Evolutionary conservation across 177 flowering plant species (phyloP).

Genomic region (Vitis hybrid): DNA sequence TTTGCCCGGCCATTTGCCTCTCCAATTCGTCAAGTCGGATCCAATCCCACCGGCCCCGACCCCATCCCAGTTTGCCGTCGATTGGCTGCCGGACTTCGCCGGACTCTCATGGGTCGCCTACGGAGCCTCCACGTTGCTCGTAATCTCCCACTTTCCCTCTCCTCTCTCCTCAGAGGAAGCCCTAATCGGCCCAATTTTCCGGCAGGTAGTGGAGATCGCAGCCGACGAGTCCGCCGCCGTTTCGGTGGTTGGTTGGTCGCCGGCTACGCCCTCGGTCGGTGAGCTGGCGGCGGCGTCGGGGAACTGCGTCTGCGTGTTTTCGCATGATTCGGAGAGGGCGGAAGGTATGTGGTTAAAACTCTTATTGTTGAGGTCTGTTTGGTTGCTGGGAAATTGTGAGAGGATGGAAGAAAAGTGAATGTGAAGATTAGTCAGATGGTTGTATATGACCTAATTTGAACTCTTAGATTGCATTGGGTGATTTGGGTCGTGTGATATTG

Average conservation of each 20-base stretch:
- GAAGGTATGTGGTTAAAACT: conserved; percentile 19
- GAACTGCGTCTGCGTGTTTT: conserved; percentile 46
- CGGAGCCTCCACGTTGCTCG: conserved; percentile 84
- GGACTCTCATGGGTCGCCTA: conserved; percentile 91
- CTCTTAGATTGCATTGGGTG: too few species aligned
- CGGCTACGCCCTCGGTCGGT: conserved; percentile 55
- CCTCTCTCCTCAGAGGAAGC: conserved; percentile 51
- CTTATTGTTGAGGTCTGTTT: conserved; percentile 6
- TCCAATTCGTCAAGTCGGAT: conserved; percentile 55
- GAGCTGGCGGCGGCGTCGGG: conserved; percentile 73
- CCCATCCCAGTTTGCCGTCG: conserved; percentile 45
- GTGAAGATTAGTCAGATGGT: too few species aligned
- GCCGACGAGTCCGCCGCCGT: conserved; percentile 27
- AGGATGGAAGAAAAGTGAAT: too few species aligned
- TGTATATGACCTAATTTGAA: too few species aligned
- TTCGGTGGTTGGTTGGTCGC: conserved; percentile 72
- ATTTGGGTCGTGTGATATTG: too few species aligned
- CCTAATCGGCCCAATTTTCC: conserved; percentile 66
- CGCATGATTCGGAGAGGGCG: conserved; percentile 30
- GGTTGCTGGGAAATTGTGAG: background rate
- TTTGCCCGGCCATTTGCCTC: conserved; percentile 44
- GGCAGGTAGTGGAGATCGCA: conserved; percentile 71
- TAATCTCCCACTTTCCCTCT: conserved; percentile 85
- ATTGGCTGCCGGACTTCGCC: conserved; percentile 65
- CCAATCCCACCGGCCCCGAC: conserved; percentile 64